phyloP scores from a whole-genome alignment of 768 basidiomycete genomes.

The Boletellus ananiceps region DNA sequence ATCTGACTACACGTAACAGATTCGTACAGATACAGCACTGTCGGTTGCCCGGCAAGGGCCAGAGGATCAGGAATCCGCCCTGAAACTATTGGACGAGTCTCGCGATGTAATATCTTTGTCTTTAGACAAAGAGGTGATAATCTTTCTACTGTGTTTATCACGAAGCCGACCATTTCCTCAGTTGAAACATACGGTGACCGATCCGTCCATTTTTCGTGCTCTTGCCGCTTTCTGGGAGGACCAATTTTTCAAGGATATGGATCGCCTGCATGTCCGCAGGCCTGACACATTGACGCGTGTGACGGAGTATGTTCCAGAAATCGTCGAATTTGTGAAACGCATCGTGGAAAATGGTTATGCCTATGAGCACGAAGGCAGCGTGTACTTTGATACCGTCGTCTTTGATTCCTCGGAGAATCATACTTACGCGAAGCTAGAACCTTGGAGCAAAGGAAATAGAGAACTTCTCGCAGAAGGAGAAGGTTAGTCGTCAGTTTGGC shows the following conservation, averaged over 20 bases:
- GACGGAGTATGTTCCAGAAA: constrained; percentile 95
- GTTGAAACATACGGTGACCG: constrained; percentile 77
- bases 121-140: constrained; percentile 68
- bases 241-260: constrained; percentile 91
- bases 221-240: constrained; percentile 86
- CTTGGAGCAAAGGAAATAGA: constrained; percentile 92
- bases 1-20: constrained; percentile 29
- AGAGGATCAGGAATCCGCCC: constrained; percentile 41
- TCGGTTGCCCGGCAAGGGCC: constrained; percentile 44
- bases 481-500: constrained; percentile 43
- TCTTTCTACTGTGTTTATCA: background rate
- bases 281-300: constrained; percentile 93
- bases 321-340: constrained; percentile 80
- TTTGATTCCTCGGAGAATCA: constrained; percentile 79
- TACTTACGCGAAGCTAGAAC: constrained; percentile 90
- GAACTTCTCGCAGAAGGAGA: constrained; percentile 89
- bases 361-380: constrained; percentile 71
- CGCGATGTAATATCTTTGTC: constrained; percentile 70
- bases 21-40: constrained; percentile 52
- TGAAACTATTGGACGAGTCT: constrained; percentile 64
- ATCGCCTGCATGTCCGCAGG: constrained; percentile 74
- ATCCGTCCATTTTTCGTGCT: constrained; percentile 79
- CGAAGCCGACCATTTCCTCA: constrained; percentile 29
- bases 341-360: constrained; percentile 82
- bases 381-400: constrained; percentile 85